phyloP scores from a whole-genome alignment of 1,139 yeast genomes.

The Hyphopichia fennica region DNA sequence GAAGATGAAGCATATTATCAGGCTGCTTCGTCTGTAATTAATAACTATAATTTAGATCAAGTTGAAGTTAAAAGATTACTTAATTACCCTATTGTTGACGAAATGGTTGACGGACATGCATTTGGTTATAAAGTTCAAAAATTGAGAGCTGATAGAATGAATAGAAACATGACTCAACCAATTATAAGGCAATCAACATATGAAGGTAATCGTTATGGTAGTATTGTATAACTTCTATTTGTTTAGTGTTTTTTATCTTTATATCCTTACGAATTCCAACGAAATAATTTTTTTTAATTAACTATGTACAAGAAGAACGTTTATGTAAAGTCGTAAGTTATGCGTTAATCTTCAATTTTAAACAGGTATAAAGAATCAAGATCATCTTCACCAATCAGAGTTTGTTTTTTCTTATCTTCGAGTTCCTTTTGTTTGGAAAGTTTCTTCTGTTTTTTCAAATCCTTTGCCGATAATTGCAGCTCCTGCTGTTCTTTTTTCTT shows the following conservation, averaged over 20 bases:
- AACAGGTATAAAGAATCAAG: slow-evolving; percentile 44
- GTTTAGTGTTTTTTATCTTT: too few species aligned
- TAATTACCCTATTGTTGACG: slow-evolving; percentile 49
- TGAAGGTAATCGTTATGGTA: slow-evolving; percentile 23
- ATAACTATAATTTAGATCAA: slow-evolving; percentile 43
- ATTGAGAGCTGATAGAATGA: slow-evolving; percentile 25
- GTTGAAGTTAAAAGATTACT: slow-evolving; percentile 32
- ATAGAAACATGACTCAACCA: slow-evolving; percentile 1
- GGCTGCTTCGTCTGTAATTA: slow-evolving; percentile 33
- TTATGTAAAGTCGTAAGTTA: background rate
- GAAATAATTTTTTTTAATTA: background rate
- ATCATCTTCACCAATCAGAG: slow-evolving; percentile 27
- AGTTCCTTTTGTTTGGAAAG: slow-evolving; percentile 13
- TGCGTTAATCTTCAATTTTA: slow-evolving; percentile 36
- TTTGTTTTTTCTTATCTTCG: slow-evolving; percentile 12
- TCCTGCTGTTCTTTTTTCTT: slow-evolving; percentile 8
- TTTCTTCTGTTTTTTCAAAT: slow-evolving; percentile 16
- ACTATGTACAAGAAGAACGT: slow-evolving; percentile 4
- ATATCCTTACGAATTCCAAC: too few species aligned
- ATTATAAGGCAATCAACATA: slow-evolving; percentile 4
- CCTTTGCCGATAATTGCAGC: slow-evolving; percentile 14
- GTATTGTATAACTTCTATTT: slow-evolving; percentile 25
- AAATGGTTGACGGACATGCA: slow-evolving; percentile 40
- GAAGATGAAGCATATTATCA: slow-evolving; percentile 41
- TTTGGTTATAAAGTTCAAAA: slow-evolving; percentile 46